phyloP scores from a whole-genome alignment of 73 alveolate genomes.

The Blepharisma stoltei region DNA sequence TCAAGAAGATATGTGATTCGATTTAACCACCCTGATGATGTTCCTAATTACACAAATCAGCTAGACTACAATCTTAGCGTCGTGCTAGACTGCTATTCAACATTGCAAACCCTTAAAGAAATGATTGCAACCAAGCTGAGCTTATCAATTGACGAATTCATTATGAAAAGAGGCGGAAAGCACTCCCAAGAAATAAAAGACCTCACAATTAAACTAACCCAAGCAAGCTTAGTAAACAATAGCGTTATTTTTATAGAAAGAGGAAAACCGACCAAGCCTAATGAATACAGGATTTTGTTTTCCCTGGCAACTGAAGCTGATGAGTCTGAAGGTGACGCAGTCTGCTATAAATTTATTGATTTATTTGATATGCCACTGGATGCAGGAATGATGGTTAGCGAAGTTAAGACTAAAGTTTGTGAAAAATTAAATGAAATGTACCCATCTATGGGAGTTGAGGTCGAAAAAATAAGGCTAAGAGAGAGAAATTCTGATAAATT shows the following conservation, averaged over 20 bases:
- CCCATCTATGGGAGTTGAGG: not conserved
- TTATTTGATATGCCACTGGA: constrained; percentile 10
- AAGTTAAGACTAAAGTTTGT: not conserved
- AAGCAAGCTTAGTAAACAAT: not conserved
- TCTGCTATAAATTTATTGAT: not conserved
- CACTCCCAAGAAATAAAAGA: not conserved
- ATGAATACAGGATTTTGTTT: not conserved
- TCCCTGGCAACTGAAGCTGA: not conserved
- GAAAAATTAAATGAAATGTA: not conserved
- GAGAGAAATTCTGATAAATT: not conserved
- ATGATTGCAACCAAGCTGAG: not conserved
- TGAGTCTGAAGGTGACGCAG: not conserved
- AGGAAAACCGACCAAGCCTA: constrained; percentile 5
- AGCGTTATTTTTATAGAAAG: constrained; percentile 7
- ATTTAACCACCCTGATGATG: constrained; percentile 11
- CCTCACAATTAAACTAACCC: not conserved
- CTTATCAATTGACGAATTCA: not conserved
- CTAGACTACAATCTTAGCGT: not conserved
- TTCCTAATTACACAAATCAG: not conserved
- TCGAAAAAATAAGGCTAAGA: not conserved
- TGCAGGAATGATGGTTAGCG: not conserved
- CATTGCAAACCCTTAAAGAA: not conserved
- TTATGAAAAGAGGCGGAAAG: constrained; percentile 19
- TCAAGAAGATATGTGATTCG: not conserved
- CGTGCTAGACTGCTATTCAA: not conserved